These are phyloP conservation scores for Pseudogymnoascus sp. DNA, from an alignment of 2,329 filamentous ascomycete genomes.

Conservation along the genomic window DNA sequence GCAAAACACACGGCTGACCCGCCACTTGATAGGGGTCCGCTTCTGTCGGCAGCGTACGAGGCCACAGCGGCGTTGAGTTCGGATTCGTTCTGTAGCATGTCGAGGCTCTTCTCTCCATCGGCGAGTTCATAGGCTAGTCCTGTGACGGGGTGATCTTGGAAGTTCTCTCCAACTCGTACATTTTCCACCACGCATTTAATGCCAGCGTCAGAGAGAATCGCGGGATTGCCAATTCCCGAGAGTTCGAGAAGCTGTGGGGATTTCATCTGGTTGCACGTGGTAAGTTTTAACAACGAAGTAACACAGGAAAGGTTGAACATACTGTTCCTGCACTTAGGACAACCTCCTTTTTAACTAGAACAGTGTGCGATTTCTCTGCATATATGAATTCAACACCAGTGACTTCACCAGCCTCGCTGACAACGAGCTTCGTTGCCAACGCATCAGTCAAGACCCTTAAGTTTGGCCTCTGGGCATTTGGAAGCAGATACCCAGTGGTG, in stretches of 20 bases:
- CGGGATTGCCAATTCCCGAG: conserved; percentile 28
- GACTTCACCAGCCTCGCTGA: conserved; percentile 2
- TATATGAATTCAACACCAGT: conserved; percentile 22
- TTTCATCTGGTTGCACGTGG: conserved; percentile 12
- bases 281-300: background rate
- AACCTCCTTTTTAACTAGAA: conserved; percentile 26
- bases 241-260: conserved; percentile 31
- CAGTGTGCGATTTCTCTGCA: conserved; percentile 13
- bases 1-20: conserved; percentile 9
- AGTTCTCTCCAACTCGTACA: conserved; percentile 17
- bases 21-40: conserved; percentile 12
- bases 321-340: conserved; percentile 26
- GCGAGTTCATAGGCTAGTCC: conserved; percentile 14
- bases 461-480: conserved; percentile 39
- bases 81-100: conserved; percentile 11
- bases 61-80: conserved; percentile 27
- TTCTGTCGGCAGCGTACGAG: conserved; percentile 23
- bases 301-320: background rate
- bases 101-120: conserved; percentile 10
- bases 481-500: conserved; percentile 19
- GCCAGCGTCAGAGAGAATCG: conserved; percentile 16
- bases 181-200: conserved; percentile 17
- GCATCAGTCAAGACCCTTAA: conserved; percentile 76
- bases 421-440: conserved; percentile 70
- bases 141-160: conserved; percentile 17